Evolutionary conservation across 2,329 filamentous ascomycete genomes (phyloP), one percentile per base, ranked within the genome.

Genomic region (Trichoderma gracile): DNA sequence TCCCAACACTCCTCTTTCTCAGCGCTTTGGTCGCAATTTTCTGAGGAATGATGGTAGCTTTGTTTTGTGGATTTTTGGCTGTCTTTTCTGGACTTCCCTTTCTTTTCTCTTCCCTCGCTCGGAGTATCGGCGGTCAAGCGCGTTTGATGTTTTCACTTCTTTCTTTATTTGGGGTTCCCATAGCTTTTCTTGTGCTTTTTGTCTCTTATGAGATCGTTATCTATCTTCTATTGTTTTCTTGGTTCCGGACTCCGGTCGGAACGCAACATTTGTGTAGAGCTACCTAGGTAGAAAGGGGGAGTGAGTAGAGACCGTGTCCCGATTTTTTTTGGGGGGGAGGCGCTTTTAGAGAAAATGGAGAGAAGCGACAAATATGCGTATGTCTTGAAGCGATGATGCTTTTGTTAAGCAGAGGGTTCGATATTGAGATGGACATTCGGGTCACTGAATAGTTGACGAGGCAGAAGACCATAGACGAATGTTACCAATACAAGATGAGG

Each of bases 41-140:
- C 23, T 40, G 25, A 45, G 53, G 25, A 25, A 21, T 33, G 12
- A 46, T 23, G 14, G 33, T 38, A 38, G 33, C 33, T 12, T 38
- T 38, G 33, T 38, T 8, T 38, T 38, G 3, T 23, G n/a, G 2
- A 25, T 38, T 17, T 46, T 14, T 43, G 21, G 45, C 40, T 52
- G 12, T 38, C 19, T 21, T 15, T 17, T 15, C 15, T 17, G 5
- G 25, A 25, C 21, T 10, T 17, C 10, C 19, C 6, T 55, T 33
- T 45, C n/a, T 45, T 55, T 33, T 45, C n/a, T 45, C 17, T 33
- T 38, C 43, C 17, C 33, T 25, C 45, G 40, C 19, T 21, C 15
- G 58, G 58, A 62, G 58, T 62, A 33, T 53, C 38, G 58, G 58
- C 3, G 49, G 38, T n/a, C 27, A 62, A 62, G 58, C 58, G 49